Conservation (phyloP, 179 eudicot genomes). For the Heliamphora pulchella region DNA sequence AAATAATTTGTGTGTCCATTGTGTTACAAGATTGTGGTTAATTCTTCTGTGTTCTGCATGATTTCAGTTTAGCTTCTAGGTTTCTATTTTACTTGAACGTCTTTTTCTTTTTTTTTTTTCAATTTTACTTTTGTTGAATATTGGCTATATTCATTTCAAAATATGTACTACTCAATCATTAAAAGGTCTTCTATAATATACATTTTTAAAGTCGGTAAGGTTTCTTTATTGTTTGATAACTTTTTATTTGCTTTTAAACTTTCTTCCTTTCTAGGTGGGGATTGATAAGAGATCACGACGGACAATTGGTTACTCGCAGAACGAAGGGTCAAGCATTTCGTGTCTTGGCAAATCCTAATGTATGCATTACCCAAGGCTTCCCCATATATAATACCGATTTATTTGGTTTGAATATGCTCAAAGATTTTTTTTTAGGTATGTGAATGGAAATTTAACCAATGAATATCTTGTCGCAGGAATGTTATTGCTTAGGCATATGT, state of each 20-base stretch:
- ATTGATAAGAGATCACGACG: constrained; percentile 29
- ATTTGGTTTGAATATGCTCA: constrained; percentile 45
- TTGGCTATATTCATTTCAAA: too few species aligned
- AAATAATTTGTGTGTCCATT: too few species aligned
- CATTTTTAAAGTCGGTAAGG: neutral
- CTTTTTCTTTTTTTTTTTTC: too few species aligned
- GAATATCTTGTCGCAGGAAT: constrained; percentile 4
- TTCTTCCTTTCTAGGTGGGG: constrained; percentile 42
- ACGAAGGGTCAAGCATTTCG: constrained; percentile 39
- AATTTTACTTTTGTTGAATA: too few species aligned
- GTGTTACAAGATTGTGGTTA: too few species aligned
- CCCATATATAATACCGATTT: constrained; percentile 32
- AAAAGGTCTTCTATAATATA: neutral
- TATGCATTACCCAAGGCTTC: constrained; percentile 49
- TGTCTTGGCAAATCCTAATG: constrained; percentile 63
- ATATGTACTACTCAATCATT: too few species aligned
- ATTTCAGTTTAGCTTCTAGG: too few species aligned
- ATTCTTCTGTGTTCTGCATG: too few species aligned
- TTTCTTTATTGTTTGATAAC: neutral
- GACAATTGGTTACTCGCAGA: constrained; percentile 26
- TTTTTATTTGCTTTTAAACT: neutral
- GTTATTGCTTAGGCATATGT: neutral
- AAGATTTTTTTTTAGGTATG: constrained; percentile 33
- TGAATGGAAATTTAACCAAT: constrained; percentile 9
- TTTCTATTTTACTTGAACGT: too few species aligned